Evolutionary conservation across 148 eudicot genomes (phyloP).

Genomic region (Silene latifolia): DNA sequence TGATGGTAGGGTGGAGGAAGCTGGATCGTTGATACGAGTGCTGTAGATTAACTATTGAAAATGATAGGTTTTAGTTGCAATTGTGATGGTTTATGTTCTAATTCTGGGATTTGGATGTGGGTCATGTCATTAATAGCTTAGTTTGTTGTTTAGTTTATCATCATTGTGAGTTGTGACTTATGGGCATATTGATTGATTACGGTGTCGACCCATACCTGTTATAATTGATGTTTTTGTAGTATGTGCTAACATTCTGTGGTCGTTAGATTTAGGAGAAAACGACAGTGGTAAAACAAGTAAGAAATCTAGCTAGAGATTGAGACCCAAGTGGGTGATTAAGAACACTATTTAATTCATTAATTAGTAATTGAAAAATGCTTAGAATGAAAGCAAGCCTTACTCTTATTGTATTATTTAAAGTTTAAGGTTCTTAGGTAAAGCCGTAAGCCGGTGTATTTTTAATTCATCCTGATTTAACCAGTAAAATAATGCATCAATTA

Average conservation of each 20-base stretch:
- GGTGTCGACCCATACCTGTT: not conserved
- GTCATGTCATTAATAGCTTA: not conserved
- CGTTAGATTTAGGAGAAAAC: not conserved
- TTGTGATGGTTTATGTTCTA: not conserved
- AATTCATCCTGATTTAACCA: not conserved
- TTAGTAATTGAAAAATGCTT: not conserved
- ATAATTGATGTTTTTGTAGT: not conserved
- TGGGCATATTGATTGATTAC: slow-evolving; percentile 12
- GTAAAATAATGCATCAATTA: not conserved
- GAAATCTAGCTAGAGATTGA: slow-evolving; percentile 1
- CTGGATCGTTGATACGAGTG: not conserved
- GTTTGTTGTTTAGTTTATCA: not conserved
- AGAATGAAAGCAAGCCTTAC: not conserved
- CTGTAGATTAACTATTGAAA: not conserved
- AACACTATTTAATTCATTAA: not conserved
- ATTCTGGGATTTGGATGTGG: not conserved
- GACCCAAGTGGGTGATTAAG: slow-evolving; percentile 6
- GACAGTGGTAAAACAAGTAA: not conserved
- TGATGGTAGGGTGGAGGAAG: not conserved
- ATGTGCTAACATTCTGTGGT: slow-evolving; percentile 18
- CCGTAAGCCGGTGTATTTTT: not conserved
- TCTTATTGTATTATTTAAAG: not conserved
- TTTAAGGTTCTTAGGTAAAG: slow-evolving; percentile 5
- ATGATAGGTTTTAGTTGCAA: not conserved
- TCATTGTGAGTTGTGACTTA: not conserved